Evolutionary conservation across 78 protist genomes (phyloP).

Genomic region (Fonticula alba): DNA sequence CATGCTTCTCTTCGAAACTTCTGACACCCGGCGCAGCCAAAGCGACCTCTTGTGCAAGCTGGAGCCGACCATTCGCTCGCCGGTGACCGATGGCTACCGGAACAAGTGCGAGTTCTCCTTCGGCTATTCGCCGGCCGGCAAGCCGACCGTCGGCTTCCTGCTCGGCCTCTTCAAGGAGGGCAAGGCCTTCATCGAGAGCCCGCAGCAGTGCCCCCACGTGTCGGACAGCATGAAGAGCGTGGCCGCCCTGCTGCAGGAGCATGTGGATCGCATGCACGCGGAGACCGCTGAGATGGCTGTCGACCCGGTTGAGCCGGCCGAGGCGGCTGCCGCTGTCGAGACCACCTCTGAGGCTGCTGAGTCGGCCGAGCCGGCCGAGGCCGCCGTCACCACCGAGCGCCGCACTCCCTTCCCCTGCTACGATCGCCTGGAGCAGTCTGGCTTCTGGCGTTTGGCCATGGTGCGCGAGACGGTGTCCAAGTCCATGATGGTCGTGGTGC

Average conservation of each 20-base stretch:
- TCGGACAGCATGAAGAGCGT: neutral
- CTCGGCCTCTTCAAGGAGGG: neutral
- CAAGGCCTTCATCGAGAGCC: neutral
- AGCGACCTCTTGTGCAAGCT: no score
- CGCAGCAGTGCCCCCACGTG: neutral
- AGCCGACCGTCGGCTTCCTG: neutral
- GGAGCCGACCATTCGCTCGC: conserved; percentile 6
- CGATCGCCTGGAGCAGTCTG: neutral
- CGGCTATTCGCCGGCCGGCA: neutral
- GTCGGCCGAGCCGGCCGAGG: no score
- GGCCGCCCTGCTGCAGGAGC: neutral
- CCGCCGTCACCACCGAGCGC: no score
- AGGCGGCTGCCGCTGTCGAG: no score
- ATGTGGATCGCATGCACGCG: neutral
- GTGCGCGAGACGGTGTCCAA: neutral
- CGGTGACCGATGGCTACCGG: conserved; percentile 17
- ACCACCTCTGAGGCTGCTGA: no score
- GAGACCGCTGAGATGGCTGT: neutral
- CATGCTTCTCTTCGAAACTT: no score
- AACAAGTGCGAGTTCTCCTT: conserved; percentile 29
- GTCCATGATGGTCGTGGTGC: conserved; percentile 24
- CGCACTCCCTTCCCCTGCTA: no score
- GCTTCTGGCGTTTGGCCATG: neutral
- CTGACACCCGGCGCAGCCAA: no score
- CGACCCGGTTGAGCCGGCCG: neutral